phyloP scores from a whole-genome alignment of 2,329 filamentous ascomycete genomes.

The Phoma sp. region DNA sequence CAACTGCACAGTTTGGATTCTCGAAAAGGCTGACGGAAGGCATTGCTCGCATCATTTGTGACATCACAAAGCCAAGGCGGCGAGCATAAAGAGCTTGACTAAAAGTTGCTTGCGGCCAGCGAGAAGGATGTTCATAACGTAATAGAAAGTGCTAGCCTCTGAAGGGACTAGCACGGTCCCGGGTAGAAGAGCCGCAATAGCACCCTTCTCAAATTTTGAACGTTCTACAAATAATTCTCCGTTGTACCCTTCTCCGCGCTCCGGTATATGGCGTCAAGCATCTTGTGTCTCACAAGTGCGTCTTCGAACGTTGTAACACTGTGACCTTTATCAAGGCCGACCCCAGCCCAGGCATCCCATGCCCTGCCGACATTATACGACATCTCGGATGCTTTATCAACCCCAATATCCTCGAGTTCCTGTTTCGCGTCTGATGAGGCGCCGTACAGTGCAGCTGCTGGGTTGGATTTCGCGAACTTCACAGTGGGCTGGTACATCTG shows the following conservation, averaged over 20 bases:
- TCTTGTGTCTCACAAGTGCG: constrained; percentile 43
- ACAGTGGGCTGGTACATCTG: constrained; percentile 53
- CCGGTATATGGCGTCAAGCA: constrained; percentile 47
- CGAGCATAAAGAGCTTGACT: constrained; percentile 16
- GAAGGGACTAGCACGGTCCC: neutral
- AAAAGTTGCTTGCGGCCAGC: constrained; percentile 8
- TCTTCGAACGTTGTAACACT: constrained; percentile 43
- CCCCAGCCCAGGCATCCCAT: constrained; percentile 62
- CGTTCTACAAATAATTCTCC: constrained; percentile 35
- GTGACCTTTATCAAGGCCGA: constrained; percentile 29
- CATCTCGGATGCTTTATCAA: constrained; percentile 56
- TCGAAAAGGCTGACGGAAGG: neutral
- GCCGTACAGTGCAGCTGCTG: neutral
- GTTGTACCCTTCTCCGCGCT: constrained; percentile 40
- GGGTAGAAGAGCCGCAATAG: neutral
- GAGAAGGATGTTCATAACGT: constrained; percentile 21
- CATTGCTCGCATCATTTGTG: constrained; percentile 5
- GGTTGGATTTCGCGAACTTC: constrained; percentile 46
- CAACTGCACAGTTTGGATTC: neutral
- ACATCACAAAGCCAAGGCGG: constrained; percentile 18
- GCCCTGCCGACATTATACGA: constrained; percentile 61
- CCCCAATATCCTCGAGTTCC: constrained; percentile 54
- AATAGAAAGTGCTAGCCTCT: constrained; percentile 21
- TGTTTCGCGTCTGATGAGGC: constrained; percentile 35
- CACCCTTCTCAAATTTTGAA: neutral